phyloP scores from a whole-genome alignment of 2,329 filamentous ascomycete species.

The Thielaviopsis populi region DNA sequence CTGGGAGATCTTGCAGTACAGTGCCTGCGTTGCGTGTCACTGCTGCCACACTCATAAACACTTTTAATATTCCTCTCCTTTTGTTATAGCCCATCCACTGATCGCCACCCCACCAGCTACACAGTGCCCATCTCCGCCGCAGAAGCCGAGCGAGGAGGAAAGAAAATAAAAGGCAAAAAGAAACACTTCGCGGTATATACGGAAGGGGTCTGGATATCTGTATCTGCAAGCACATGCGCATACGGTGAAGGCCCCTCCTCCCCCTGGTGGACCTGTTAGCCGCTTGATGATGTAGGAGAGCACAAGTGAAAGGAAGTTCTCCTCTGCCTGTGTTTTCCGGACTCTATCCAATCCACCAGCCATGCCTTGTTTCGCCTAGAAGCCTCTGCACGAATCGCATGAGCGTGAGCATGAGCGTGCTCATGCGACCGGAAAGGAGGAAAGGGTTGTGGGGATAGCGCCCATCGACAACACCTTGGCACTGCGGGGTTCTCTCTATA shows the following conservation, averaged over 20 bases:
- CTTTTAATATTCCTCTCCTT: background rate
- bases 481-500: background rate
- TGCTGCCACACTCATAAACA: background rate
- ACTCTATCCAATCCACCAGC: background rate
- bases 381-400: conserved; percentile 4
- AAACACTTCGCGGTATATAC: background rate
- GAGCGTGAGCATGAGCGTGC: background rate
- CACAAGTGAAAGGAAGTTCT: background rate
- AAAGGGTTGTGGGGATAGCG: background rate
- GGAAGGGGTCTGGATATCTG: background rate
- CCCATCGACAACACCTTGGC: background rate
- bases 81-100: background rate
- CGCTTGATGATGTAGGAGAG: background rate
- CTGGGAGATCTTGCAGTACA: background rate
- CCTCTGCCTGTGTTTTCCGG: background rate
- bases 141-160: background rate
- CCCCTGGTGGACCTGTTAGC: background rate
- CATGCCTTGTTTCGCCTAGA: background rate
- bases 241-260: background rate
- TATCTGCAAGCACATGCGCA: background rate
- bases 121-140: background rate
- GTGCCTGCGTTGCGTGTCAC: too few relatives aligned
- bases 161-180: background rate
- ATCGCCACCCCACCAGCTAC: background rate
- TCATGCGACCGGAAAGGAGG: background rate